These are phyloP conservation scores for Phyllostachys edulis DNA, from an alignment of 176 grass and related monocot genomes.

Conservation along the genomic window DNA sequence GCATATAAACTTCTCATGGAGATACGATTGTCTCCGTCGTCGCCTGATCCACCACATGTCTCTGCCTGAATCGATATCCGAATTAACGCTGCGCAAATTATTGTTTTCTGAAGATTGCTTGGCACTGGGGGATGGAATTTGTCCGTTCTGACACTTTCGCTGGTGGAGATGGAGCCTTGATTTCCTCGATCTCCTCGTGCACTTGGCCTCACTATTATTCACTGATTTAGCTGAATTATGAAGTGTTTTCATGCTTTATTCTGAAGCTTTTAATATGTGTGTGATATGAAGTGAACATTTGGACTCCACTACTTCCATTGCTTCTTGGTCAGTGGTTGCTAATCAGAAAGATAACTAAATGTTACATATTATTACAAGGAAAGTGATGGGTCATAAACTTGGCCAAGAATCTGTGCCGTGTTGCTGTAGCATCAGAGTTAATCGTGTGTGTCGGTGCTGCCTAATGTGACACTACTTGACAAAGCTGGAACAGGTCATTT, in stretches of 20 bases:
- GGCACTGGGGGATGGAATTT: constrained; percentile 52
- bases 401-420: not conserved
- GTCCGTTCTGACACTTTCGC: constrained; percentile 14
- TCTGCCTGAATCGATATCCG: not conserved
- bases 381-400: constrained; percentile 23
- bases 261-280: not conserved
- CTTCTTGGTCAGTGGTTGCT: not conserved
- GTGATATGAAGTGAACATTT: not conserved
- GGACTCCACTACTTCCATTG: not conserved
- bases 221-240: not conserved
- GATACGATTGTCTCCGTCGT: not conserved
- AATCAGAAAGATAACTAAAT: not conserved
- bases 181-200: constrained; percentile 7
- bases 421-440: not conserved
- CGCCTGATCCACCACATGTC: constrained; percentile 11
- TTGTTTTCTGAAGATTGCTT: constrained; percentile 52
- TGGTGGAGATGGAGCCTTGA: not conserved
- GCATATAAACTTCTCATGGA: constrained; percentile 42
- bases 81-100: not conserved
- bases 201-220: not conserved
- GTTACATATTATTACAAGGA: not conserved
- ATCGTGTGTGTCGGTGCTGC: constrained; percentile 39
- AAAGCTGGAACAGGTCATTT: constrained; percentile 20
- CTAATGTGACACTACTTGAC: not conserved
- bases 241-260: not conserved